A percentile compares a stretch with the other conserved stretches of the same genome.
phyloP scores from a whole-genome alignment of 805 yeast species.

The Yamadazyma laniorum region DNA sequence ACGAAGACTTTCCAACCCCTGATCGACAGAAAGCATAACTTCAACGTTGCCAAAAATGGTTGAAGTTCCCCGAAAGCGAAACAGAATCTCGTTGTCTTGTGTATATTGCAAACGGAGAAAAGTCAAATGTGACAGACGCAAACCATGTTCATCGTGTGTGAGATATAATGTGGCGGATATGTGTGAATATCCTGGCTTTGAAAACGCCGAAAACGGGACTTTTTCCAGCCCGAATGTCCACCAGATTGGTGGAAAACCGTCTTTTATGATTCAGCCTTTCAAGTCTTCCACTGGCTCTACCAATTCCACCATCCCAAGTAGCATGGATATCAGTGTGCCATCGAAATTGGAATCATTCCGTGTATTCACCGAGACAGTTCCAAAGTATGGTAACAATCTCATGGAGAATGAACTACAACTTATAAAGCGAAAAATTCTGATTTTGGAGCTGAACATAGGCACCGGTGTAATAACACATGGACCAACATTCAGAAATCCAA shows the following conservation, averaged over 20 bases:
- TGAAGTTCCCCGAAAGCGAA: slow-evolving; percentile 30
- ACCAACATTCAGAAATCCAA: background rate
- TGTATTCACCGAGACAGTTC: background rate
- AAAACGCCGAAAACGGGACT: background rate
- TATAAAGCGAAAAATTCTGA: slow-evolving; percentile 1
- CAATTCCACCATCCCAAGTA: too few species aligned
- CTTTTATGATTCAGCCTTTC: slow-evolving; percentile 3
- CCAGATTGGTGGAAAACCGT: slow-evolving; percentile 5
- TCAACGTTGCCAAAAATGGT: too few species aligned
- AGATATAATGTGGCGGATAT: slow-evolving; percentile 38
- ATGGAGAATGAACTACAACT: slow-evolving; percentile 3
- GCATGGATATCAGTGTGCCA: too few species aligned
- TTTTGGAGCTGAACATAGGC: slow-evolving; percentile 1
- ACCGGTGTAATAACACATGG: background rate
- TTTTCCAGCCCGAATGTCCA: background rate
- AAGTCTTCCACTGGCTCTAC: too few species aligned
- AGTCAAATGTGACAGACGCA: slow-evolving; percentile 42
- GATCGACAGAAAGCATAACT: too few species aligned
- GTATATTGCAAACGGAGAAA: slow-evolving; percentile 40
- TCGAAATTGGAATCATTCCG: too few species aligned
- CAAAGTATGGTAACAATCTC: background rate
- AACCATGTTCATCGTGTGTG: slow-evolving; percentile 43
- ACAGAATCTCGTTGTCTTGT: slow-evolving; percentile 43
- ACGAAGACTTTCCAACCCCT: too few species aligned
- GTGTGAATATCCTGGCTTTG: slow-evolving; percentile 34